Percentiles rank a stretch among this genome's conserved stretches.
Conservation (phyloP, 2,329 filamentous ascomycete genomes). For the Xylaria digitata region DNA sequence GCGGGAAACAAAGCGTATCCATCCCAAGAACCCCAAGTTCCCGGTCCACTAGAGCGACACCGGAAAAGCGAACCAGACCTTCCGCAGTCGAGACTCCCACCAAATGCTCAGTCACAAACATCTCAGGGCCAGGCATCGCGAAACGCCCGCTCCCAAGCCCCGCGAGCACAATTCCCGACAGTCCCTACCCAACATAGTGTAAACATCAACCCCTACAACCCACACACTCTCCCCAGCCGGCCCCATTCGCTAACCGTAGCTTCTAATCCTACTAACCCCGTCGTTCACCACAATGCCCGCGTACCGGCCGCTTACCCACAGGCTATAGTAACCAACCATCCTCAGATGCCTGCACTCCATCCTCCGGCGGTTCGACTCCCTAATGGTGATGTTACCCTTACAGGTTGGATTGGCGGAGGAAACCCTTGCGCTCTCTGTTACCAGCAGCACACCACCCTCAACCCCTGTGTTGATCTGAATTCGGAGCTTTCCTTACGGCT, state of each 20-base stretch:
- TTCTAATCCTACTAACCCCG: slow-evolving; percentile 7
- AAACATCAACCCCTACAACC: slow-evolving; percentile 18
- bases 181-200: slow-evolving; percentile 13
- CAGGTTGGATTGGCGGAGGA: slow-evolving; percentile 33
- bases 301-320: slow-evolving; percentile 8
- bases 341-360: neutral
- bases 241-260: slow-evolving; percentile 13
- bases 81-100: slow-evolving; percentile 6
- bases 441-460: slow-evolving; percentile 27
- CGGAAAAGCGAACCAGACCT: neutral
- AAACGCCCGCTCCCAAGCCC: neutral
- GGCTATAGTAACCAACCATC: slow-evolving; percentile 5
- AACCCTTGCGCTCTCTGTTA: slow-evolving; percentile 42
- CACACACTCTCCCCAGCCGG: slow-evolving; percentile 13
- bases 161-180: slow-evolving; percentile 12
- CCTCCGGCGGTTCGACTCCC: slow-evolving; percentile 28
- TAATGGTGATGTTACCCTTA: slow-evolving; percentile 18
- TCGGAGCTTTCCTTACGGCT: slow-evolving; percentile 47
- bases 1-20: slow-evolving; percentile 19
- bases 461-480: slow-evolving; percentile 43
- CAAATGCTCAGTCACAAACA: slow-evolving; percentile 14
- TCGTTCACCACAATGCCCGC: slow-evolving; percentile 2
- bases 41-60: slow-evolving; percentile 6
- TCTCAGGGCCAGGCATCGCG: slow-evolving; percentile 1
- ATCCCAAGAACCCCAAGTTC: slow-evolving; percentile 16